Base-by-base conservation (phyloP, 306 rosid genomes). In the Ceratonia siliqua region DNA sequence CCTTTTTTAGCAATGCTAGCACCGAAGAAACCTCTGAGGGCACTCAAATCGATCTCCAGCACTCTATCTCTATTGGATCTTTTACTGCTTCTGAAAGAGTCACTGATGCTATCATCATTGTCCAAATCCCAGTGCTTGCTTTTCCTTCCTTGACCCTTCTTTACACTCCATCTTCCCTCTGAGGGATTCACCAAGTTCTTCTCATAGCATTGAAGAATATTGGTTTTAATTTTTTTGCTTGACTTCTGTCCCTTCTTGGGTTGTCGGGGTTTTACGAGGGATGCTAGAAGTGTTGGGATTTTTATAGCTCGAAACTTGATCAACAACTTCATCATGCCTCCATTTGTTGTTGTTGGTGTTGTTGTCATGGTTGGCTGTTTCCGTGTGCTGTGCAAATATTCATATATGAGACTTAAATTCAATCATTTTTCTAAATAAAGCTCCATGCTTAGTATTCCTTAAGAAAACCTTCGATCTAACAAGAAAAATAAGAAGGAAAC, bases 261-360 rank as follows among this genome's bases (percentile, higher is more conserved):
- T 20, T 61, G 79, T 46, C 64, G 25, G 35, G 83, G 77, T 28
- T 84, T 88, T 14, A 61, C 46, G 5, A 86, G 52, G 57, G 89
- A 77, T 57, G 90, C 64, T 20, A 86, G 32, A 5, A 80, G 17
- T 36, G 82, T 75, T 52, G 83, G 74, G 2, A 86, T 71, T 61
- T 82, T 84, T 53, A 72, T 75, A 32, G 82, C 80, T 84, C 74
- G 55, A 62, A 84, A 72, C 80, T 84, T 88, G 39, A 80, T 80
- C 54, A 88, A 25, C 43, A 84, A 32, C 56, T 82, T 88, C 86
- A 80, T 75, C 27, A 88, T 75, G 10, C 78, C 55, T 24, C 83
- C 82, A 20, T 62, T 76, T 42, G 30, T 79, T 38, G 81, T 30
- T 28, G 57, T 38, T n/a, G n/a, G n/a, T 38, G 73, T 53, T 28